Evolutionary conservation across 768 basidiomycete species (phyloP).

Genomic region (Lentinula sp.): DNA sequence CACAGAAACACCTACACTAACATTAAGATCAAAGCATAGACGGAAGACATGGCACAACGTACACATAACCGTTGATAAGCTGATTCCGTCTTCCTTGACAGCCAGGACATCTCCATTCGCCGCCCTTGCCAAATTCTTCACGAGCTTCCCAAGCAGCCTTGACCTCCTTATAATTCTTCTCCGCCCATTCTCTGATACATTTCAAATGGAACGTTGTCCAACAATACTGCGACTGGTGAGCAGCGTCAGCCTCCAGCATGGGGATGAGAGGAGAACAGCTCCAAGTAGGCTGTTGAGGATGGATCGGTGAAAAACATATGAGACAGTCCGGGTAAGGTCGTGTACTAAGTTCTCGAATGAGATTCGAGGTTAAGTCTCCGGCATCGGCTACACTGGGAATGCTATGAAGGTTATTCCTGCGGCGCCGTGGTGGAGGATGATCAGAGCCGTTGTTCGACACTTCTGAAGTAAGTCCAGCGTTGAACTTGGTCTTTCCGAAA

Average conservation of each 20-base stretch:
- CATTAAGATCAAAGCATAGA: conserved; percentile 6
- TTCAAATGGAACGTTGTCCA: conserved; percentile 90
- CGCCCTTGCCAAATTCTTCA: conserved; percentile 54
- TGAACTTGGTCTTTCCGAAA: not conserved
- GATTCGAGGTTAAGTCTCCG: conserved; percentile 68
- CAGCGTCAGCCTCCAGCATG: conserved; percentile 22
- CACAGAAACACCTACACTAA: conserved; percentile 73
- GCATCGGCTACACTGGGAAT: not conserved
- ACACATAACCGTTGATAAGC: conserved; percentile 66
- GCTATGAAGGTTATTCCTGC: not conserved
- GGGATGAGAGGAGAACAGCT: conserved; percentile 73
- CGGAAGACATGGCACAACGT: conserved; percentile 15
- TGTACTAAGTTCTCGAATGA: conserved; percentile 59
- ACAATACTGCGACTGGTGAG: conserved; percentile 55
- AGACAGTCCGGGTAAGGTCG: conserved; percentile 75
- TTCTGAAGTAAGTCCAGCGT: not conserved
- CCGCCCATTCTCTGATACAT: conserved; percentile 86
- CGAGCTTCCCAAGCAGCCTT: conserved; percentile 68
- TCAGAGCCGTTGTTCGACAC: not conserved
- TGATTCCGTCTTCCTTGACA: conserved; percentile 77
- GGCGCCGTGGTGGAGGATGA: not conserved
- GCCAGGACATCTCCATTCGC: conserved; percentile 91
- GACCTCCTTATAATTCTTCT: conserved; percentile 69
- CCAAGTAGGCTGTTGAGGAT: conserved; percentile 79
- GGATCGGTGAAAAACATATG: conserved; percentile 79